Evolutionary conservation across 495 filamentous ascomycete species (phyloP), one percentile per base, ranked within the genome.

Genomic region (Neurospora tetraspora): DNA sequence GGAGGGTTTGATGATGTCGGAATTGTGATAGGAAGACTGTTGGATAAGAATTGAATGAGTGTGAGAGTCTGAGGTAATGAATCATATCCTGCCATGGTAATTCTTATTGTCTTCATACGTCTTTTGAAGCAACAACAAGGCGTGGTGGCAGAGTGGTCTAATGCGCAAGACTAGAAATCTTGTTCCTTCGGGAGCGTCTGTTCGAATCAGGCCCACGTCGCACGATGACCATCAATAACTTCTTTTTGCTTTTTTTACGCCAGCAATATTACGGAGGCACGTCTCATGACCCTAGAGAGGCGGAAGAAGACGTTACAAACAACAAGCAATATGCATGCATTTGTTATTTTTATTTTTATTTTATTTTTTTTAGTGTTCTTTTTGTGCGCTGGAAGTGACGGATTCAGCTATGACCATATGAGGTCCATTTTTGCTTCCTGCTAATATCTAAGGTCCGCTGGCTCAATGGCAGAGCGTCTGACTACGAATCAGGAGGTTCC

Each of bases 91-190:
- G 10, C 8, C 45, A 59, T 27, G 18, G n/a, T 20, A 20, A 4
- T 45, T 3, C 9, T 9, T 20, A 45, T 45, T 0, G n/a, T 59
- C 47, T 59, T 27, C 20, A 59, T 27, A 10, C 20, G 1, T 31
- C 5, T 7, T 12, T 16, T 7, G 2, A 14, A 8, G 2, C 27
- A 61, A 61, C 23, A 31, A 7, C 53, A 61, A 8, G 53, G 53
- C 53, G 53, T 65, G 53, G 53, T 65, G 53, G 53, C 53, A 65
- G 53, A 65, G 53, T 65, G 53, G 53, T 65, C 53, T 65, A 65
- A 65, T 65, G 53, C 53, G 53, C 53, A 53, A 53, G 45, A 53
- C 45, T 53, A 53, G 45, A 53, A 53, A 53, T 53, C 45, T 53
- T 53, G 45, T 53, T 53, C 45, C 45, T 53, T 53, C 45, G 45